phyloP scores from a whole-genome alignment of 2,329 filamentous ascomycete genomes.

The Botrytis porri region DNA sequence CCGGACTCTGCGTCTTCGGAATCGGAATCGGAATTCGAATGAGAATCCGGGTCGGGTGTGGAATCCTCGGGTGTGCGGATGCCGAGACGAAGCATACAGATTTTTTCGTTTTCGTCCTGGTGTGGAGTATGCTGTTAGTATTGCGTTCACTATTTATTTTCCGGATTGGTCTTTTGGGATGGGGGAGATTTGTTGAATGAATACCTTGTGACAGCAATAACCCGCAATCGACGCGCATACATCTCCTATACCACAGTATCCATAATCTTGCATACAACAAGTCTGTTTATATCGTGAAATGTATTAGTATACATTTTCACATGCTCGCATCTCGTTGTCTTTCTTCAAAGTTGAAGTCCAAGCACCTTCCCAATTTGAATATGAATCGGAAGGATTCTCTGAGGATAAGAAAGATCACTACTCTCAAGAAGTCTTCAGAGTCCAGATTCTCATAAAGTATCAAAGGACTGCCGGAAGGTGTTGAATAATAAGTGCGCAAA shows the following conservation, averaged over 20 bases:
- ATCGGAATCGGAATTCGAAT: not conserved
- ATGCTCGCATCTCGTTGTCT: not conserved
- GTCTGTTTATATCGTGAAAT: conserved; percentile 10
- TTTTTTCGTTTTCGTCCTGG: not conserved
- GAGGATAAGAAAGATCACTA: not conserved
- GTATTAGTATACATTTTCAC: not conserved
- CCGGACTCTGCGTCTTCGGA: not conserved
- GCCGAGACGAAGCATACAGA: conserved; percentile 1
- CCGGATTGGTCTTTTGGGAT: too few relatives aligned
- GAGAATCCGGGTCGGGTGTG: not conserved
- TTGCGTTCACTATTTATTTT: too few relatives aligned
- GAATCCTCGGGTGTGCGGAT: not conserved
- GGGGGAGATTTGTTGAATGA: not conserved
- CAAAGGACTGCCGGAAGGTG: not conserved
- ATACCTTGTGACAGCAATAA: conserved; percentile 28
- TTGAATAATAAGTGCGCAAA: not conserved
- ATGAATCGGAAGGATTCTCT: not conserved
- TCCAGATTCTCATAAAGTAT: not conserved
- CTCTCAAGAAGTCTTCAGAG: not conserved
- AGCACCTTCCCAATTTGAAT: not conserved
- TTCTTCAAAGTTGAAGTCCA: not conserved
- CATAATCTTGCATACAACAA: conserved; percentile 26
- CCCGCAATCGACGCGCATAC: conserved; percentile 27
- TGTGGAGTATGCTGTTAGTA: not conserved
- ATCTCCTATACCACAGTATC: conserved; percentile 25